Evolutionary conservation across 2,329 filamentous ascomycete species (phyloP).

Genomic region (Clarireedia monteithiana): DNA sequence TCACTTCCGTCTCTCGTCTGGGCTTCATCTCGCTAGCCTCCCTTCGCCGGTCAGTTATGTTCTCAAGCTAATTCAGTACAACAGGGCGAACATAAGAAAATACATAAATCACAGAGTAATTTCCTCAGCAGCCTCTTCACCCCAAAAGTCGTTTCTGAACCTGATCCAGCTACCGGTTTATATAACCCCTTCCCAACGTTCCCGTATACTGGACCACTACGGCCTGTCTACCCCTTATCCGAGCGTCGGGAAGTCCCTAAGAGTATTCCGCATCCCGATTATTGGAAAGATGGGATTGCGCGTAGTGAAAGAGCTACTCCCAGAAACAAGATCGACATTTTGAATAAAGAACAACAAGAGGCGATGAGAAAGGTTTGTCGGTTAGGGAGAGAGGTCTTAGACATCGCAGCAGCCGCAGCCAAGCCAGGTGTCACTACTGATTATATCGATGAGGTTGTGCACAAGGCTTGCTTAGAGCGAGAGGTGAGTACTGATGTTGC

Average conservation of each 20-base stretch:
- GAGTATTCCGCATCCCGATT: conserved; percentile 78
- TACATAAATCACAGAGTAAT: conserved; percentile 75
- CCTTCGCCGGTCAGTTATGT: background rate
- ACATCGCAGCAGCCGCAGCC: conserved; percentile 76
- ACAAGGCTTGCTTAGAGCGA: conserved; percentile 89
- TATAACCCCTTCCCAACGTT: conserved; percentile 92
- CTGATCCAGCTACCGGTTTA: conserved; percentile 79
- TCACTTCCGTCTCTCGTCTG: too few species aligned
- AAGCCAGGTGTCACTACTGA: conserved; percentile 94
- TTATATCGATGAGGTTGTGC: conserved; percentile 87
- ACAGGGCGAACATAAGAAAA: conserved; percentile 72
- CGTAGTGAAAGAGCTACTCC: conserved; percentile 49
- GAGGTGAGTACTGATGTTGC: conserved; percentile 53
- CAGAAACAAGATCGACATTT: conserved; percentile 73
- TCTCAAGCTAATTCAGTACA: background rate
- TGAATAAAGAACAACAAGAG: conserved; percentile 73
- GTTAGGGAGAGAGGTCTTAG: conserved; percentile 81
- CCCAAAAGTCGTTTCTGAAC: conserved; percentile 82
- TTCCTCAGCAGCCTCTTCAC: conserved; percentile 66
- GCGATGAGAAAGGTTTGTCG: conserved; percentile 87
- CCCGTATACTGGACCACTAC: conserved; percentile 69
- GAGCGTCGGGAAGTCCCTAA: conserved; percentile 65
- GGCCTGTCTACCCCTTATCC: conserved; percentile 83
- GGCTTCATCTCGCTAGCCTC: background rate
- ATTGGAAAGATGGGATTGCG: conserved; percentile 74